A percentile compares a stretch with the other conserved stretches of the same genome.
phyloP scores from a whole-genome alignment of 192 early-diverging fungal species.

The Umbelopsis isabellina region DNA sequence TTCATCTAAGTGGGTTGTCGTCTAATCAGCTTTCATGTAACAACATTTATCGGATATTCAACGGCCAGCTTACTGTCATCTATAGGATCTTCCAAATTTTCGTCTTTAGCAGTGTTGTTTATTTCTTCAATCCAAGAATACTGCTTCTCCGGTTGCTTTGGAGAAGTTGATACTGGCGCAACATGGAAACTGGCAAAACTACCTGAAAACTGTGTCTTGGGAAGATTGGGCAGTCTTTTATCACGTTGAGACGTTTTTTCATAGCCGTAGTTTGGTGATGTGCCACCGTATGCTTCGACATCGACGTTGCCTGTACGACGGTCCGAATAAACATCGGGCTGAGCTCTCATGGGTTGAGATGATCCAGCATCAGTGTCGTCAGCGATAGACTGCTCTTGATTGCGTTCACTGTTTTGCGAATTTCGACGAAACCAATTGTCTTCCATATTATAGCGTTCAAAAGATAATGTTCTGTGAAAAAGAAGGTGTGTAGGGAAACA shows the following conservation, averaged over 20 bases:
- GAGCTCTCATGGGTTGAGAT: neutral
- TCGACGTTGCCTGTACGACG: neutral
- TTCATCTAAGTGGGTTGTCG: no score
- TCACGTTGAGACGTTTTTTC: neutral
- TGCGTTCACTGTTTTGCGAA: neutral
- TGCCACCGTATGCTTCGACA: neutral
- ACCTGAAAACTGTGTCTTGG: conserved; percentile 1
- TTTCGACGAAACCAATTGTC: neutral
- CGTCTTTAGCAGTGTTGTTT: neutral
- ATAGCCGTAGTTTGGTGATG: neutral
- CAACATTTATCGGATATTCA: no score
- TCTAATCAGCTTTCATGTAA: no score
- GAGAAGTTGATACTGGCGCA: neutral
- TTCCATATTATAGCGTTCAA: neutral
- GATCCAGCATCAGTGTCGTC: neutral
- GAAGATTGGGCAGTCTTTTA: neutral
- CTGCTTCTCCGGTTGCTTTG: neutral
- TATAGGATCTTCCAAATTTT: neutral
- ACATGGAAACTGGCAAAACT: neutral
- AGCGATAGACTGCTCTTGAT: neutral
- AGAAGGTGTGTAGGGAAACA: neutral
- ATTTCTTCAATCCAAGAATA: conserved; percentile 10
- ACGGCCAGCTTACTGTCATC: neutral
- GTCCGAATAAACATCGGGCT: neutral
- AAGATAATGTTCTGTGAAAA: neutral